Base-by-base conservation (phyloP, 352 stramenopile species). In the Pythium brachiatum region DNA sequence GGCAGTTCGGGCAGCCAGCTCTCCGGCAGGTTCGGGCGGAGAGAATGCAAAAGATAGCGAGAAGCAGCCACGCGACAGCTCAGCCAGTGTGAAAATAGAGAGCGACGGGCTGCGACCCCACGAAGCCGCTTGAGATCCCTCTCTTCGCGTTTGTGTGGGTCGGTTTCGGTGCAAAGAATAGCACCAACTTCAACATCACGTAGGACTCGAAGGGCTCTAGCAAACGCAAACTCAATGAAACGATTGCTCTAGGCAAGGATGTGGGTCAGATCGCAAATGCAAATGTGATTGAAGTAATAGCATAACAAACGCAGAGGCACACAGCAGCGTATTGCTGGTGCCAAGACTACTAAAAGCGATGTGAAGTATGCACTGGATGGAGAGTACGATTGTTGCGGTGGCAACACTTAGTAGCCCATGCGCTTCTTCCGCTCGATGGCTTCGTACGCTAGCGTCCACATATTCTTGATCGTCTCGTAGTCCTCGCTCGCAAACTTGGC, bases 401-500 rank as follows among this genome's bases (percentile, higher is more conserved):
- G 18, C 2, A 27, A 21, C 25, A 25, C n/a, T 12, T 47, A 70
- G 53, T 70, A 76, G 52, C 73, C 71, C 78, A 87, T 88, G 60
- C 81, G 81, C 71, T 92, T 92, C 76, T 89, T 90, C 54, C 83
- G 79, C 60, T 92, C 83, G 53, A 92, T 90, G 26, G 81, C 83
- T 54, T 92, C 83, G 67, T 88, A 90, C 18, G 83, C 85, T 65
- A 89, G 75, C 16, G 81, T 82, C 83, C 83, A 92, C 65, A 92
- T 82, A 60, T 82, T 88, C 72, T 90, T 90, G 73, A 90, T 75
- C 18, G 72, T 86, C 56, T 88, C 81, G 62, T 90, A 90, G 76
- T 92, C 83, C 20, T 92, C 83, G 48, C 83, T 92, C 44, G 83
- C 83, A 59, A 93, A 93, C 64, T 93, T 93, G 63, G 83, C 83